Base-by-base conservation (phyloP, 345 rosid genomes). In the Zanthoxylum bungeanum region DNA sequence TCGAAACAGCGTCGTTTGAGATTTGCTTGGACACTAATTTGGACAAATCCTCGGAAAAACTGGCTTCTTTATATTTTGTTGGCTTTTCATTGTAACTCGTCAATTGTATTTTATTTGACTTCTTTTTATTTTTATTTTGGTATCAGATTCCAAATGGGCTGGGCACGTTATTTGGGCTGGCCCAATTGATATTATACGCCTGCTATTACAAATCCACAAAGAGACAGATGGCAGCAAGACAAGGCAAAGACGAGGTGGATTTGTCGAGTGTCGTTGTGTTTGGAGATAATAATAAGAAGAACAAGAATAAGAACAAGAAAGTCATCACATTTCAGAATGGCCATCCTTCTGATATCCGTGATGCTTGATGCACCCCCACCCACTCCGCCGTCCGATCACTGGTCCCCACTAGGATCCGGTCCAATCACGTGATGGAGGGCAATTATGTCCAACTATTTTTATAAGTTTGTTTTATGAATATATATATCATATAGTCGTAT, bases 141-240 rank as follows among this genome's bases (percentile, higher is more conserved):
- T 17, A 19, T 14, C 81, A 93, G 97, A 67, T 78, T 64, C 90
- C 98, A 9, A 93, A 94, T 78, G 98, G 97, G 37, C 51, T 89
- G 9, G 98, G 97, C 1, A 53, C 89, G 14, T 10, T 87, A 27
- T 79, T 87, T 40, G 78, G 86, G 19, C 7, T 84, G 66, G 88
- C 85, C 66, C 98, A 94, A 58, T 66, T 94, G 30, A 24, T 78
- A 19, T 58, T 94, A 5, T 92, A 94, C 7, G 97, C 84, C 9
- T 42, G 75, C 7, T 94, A 79, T 77, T 89, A 87, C 77, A 89
- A 83, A 69, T 81, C 93, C 17, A 86, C 92, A 11, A 78, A 90
- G 71, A 67, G 57, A 64, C 84, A 73, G 4, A 81, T 81, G 9
- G 88, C 82, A 19, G 93, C 77, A 47, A 82, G 91, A 56, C 27